A percentile compares a stretch with the other conserved stretches of the same genome.
phyloP scores from a whole-genome alignment of 2,329 filamentous ascomycete genomes.

The Botryotinia calthae region DNA sequence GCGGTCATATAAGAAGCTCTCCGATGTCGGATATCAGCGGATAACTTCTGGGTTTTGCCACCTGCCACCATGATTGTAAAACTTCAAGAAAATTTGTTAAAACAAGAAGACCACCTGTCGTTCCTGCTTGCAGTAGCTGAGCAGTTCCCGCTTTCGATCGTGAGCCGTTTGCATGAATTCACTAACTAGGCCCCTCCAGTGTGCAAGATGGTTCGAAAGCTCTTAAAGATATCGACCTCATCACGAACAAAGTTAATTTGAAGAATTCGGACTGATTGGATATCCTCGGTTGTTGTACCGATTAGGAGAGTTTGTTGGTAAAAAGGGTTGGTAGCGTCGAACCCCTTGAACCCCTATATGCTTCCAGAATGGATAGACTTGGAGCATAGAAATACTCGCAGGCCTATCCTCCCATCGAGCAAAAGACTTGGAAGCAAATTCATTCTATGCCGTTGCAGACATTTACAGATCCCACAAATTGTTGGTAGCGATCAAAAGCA shows the following conservation, averaged over 20 bases:
- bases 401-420: background rate
- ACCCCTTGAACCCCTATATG: constrained; percentile 22
- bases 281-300: constrained; percentile 27
- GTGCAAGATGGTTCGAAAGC: constrained; percentile 1
- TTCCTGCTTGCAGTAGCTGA: background rate
- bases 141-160: background rate
- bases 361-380: background rate
- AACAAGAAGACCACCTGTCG: constrained; percentile 38
- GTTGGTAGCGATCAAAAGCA: constrained; percentile 2
- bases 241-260: constrained; percentile 17
- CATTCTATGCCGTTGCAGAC: background rate
- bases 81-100: constrained; percentile 23
- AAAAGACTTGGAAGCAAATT: background rate
- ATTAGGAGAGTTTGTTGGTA: constrained; percentile 26
- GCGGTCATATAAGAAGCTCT: background rate
- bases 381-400: background rate
- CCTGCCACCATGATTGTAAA: constrained; percentile 17
- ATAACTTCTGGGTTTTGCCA: background rate
- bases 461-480: background rate
- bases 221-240: background rate
- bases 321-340: constrained; percentile 23
- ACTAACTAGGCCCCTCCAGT: background rate
- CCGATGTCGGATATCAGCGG: background rate
- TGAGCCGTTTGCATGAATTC: background rate
- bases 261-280: constrained; percentile 22